A percentile compares a stretch with the other conserved stretches of the same genome.
Conservation (phyloP, 2,329 filamentous ascomycete species). For the Westerdykella aurantiaca region DNA sequence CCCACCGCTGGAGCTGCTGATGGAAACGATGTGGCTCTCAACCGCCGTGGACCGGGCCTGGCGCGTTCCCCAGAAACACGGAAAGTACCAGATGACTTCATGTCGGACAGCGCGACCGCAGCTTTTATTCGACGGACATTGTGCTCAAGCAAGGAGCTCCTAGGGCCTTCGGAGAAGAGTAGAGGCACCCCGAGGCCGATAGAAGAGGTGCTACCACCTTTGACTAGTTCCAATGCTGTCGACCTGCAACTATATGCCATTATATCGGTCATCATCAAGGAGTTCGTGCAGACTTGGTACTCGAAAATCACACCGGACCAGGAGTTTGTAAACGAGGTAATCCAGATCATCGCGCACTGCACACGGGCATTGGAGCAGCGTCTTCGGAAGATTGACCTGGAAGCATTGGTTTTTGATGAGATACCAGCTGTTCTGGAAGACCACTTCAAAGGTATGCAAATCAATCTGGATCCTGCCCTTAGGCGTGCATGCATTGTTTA, state of each 20-base stretch:
- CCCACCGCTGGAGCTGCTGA: constrained; percentile 5
- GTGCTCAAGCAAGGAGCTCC: constrained; percentile 58
- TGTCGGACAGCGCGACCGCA: constrained; percentile 72
- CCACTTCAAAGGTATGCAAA: constrained; percentile 66
- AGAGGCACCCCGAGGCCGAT: constrained; percentile 57
- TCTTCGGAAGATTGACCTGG: constrained; percentile 73
- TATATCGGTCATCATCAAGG: constrained; percentile 80
- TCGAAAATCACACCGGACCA: constrained; percentile 85
- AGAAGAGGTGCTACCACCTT: constrained; percentile 76
- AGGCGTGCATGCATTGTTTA: constrained; percentile 10
- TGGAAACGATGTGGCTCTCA: constrained; percentile 11
- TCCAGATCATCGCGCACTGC: constrained; percentile 88
- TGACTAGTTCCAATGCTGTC: constrained; percentile 91
- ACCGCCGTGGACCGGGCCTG: constrained; percentile 12
- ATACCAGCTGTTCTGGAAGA: constrained; percentile 73
- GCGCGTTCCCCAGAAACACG: constrained; percentile 15
- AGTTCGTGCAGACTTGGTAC: constrained; percentile 93
- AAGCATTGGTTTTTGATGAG: constrained; percentile 79
- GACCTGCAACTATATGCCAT: constrained; percentile 91
- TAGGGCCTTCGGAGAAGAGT: constrained; percentile 46
- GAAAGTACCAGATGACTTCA: constrained; percentile 33
- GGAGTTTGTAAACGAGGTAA: constrained; percentile 76
- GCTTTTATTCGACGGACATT: constrained; percentile 77
- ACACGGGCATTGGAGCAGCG: constrained; percentile 83
- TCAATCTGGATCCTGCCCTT: constrained; percentile 20